phyloP scores from a whole-genome alignment of 208 protist species.

The Blastocrithidia nonstop region DNA sequence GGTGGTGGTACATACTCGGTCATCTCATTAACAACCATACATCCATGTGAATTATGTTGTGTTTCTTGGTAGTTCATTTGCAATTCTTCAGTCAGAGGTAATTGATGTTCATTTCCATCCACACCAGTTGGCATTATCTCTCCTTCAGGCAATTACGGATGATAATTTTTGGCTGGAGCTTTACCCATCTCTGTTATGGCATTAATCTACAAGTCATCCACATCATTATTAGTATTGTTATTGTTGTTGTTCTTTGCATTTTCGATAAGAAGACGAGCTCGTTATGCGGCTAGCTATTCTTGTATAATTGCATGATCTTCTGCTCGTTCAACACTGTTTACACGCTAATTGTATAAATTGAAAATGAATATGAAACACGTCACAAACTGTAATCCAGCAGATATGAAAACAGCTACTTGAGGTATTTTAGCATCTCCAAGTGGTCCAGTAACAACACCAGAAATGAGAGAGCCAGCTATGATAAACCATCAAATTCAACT shows the following conservation, averaged over 20 bases:
- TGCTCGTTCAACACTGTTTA: slow-evolving; percentile 30
- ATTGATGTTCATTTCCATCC: slow-evolving; percentile 3
- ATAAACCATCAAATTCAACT: slow-evolving; percentile 68
- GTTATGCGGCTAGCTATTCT: slow-evolving; percentile 12
- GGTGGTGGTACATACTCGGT: no score
- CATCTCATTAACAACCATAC: no score
- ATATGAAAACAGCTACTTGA: slow-evolving; percentile 34
- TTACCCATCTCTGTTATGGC: no score
- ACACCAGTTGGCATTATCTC: background rate
- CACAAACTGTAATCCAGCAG: slow-evolving; percentile 32
- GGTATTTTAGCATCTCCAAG: slow-evolving; percentile 23
- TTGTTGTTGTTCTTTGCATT: no score
- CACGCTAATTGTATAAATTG: slow-evolving; percentile 55
- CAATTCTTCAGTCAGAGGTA: no score
- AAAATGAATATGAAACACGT: slow-evolving; percentile 30
- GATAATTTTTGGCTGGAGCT: slow-evolving; percentile 3
- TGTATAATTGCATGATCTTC: slow-evolving; percentile 20
- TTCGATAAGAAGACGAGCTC: slow-evolving; percentile 9
- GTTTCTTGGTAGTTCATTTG: no score
- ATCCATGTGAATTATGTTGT: no score
- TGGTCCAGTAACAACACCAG: slow-evolving; percentile 29
- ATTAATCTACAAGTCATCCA: no score
- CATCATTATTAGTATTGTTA: no score
- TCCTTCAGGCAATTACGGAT: slow-evolving; percentile 2
- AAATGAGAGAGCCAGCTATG: slow-evolving; percentile 25